Evolutionary conservation across 2,329 filamentous ascomycete genomes (phyloP), one percentile per base, ranked within the genome.

Genomic region (Septoria linicola): DNA sequence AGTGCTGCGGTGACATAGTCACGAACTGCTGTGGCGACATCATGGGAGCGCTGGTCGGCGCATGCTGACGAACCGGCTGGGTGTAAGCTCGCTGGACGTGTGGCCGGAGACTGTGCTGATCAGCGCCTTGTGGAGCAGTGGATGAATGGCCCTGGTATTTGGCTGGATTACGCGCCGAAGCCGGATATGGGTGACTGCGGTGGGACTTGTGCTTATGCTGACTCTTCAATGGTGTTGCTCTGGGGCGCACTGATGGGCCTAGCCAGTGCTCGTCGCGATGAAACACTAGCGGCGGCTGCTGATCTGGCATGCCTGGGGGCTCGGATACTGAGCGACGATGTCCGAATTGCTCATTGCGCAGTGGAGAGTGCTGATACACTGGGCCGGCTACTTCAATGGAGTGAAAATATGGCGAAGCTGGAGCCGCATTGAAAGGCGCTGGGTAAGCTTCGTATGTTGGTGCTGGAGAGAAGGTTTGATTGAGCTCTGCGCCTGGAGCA

Each of bases 261-360:
- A 63, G 54, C 16, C 39, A 58, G 45, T 62, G 58, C 30, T 58
- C 54, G 17, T 59, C 51, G 34, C 61, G 59, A 14, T 62, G 59
- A 49, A 63, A 62, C 39, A 55, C 49, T 36, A 63, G 47, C 5
- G 51, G 40, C 23, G 49, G 49, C 27, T 49, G 49, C 27, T 49
- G 47, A 5, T 53, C 44, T 21, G 44, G 35, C 44, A 48, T 32
- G 25, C 54, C 58, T 40, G 61, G 59, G 23, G 61, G 61, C 37
- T 63, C 61, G 14, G 61, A 63, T 14, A 63, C 55, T 3, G 61
- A 63, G 20, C 61, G 61, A 16, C 61, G 59, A 34, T 59, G 59
- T 20, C 44, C 16, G 41, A 46, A 48, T 36, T 51, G 44, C 46
- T 57, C 37, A 43, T 51, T 34, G 44, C 49, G 52, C 14, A 56